Evolutionary conservation across 176 grass and related monocot genomes (phyloP).

Genomic region (Cenchrus americanus): DNA sequence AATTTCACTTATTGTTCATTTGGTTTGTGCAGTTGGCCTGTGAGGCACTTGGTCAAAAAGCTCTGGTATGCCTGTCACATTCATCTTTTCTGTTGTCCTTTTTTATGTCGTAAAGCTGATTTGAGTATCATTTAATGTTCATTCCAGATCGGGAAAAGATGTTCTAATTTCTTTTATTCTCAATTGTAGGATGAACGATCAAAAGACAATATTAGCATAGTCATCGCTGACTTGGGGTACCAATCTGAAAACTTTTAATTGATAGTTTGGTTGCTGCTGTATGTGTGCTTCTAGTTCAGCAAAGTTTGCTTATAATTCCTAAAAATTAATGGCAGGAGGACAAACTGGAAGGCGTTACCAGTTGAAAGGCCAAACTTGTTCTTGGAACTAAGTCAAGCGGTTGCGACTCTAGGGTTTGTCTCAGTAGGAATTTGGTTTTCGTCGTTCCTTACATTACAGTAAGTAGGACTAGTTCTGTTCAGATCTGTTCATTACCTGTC

Average conservation of each 20-base stretch:
- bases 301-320: constrained; percentile 28
- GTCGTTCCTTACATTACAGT: constrained; percentile 63
- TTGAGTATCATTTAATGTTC: neutral
- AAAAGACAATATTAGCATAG: constrained; percentile 91
- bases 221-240: constrained; percentile 96
- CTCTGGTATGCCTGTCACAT: constrained; percentile 65
- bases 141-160: neutral
- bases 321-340: constrained; percentile 59
- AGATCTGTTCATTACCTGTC: constrained; percentile 29
- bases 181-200: constrained; percentile 71
- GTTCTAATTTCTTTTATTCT: constrained; percentile 24
- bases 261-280: constrained; percentile 16
- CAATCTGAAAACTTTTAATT: constrained; percentile 33
- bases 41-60: constrained; percentile 69
- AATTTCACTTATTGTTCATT: constrained; percentile 34
- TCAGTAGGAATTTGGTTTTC: constrained; percentile 86
- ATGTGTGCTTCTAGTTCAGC: neutral
- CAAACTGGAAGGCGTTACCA: constrained; percentile 89
- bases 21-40: constrained; percentile 69
- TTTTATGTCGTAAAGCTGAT: constrained; percentile 17
- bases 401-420: constrained; percentile 73
- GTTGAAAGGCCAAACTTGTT: constrained; percentile 64
- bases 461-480: constrained; percentile 48
- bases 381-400: constrained; percentile 89
- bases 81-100: constrained; percentile 29